Evolutionary conservation across 163 green algal genomes (phyloP).

Genomic region (Chlamydomonas reinhardtii): DNA sequence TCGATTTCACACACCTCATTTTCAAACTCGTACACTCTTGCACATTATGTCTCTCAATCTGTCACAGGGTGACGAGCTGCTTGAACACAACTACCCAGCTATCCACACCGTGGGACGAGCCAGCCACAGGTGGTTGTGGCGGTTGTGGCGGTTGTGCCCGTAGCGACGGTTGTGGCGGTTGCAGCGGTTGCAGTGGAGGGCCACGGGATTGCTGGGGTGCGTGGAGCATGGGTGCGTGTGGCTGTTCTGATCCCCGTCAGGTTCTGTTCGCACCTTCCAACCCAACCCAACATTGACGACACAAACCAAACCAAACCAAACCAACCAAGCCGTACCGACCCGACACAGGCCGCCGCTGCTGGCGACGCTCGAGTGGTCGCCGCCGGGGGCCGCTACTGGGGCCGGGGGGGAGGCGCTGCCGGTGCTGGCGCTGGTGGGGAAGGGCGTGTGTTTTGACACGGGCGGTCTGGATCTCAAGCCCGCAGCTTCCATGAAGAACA

Average conservation of each 20-base stretch:
- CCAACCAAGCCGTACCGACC: not conserved
- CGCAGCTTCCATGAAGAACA: constrained; percentile 70
- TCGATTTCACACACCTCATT: too few species aligned
- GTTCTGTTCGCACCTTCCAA: too few species aligned
- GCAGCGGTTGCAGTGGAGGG: too few species aligned
- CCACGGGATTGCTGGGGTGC: too few species aligned
- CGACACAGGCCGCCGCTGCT: constrained; percentile 48
- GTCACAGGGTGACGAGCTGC: constrained; percentile 69
- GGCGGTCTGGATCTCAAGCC: constrained; percentile 78
- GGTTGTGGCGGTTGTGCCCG: not conserved
- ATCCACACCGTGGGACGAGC: constrained; percentile 80
- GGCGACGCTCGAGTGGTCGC: constrained; percentile 47
- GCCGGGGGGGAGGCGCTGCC: constrained; percentile 35
- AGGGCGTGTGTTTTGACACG: constrained; percentile 81
- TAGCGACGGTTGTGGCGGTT: not conserved
- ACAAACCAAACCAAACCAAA: too few species aligned
- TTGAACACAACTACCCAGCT: constrained; percentile 67
- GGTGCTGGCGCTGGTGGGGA: constrained; percentile 71
- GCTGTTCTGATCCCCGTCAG: too few species aligned
- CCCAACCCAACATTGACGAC: too few species aligned
- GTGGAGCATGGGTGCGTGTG: too few species aligned
- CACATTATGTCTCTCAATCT: too few species aligned
- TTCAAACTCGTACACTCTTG: too few species aligned
- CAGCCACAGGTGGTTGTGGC: constrained; percentile 34
- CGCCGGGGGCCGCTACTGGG: not conserved